Base-by-base conservation (phyloP, 306 rosid genomes). In the Quercus dentata region DNA sequence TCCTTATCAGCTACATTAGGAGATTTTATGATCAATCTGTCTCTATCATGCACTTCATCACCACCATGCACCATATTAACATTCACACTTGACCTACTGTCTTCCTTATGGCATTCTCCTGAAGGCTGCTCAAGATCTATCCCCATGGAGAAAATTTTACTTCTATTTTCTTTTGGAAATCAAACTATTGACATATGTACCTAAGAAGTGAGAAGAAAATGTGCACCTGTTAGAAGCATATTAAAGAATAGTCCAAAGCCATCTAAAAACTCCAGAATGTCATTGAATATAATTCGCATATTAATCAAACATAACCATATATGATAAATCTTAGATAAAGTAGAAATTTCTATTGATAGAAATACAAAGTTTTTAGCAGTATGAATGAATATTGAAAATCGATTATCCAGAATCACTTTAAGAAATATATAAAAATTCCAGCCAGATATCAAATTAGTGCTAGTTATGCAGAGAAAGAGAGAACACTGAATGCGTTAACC, bases 41-140 rank as follows among this genome's bases (percentile, higher is more conserved):
- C 72, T 31, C 73, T 51, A 69, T 11, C 28, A 78, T 19, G 18
- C 38, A 35, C 54, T 71, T 56, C 78, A 56, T 70, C 75, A 35
- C 72, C 63, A 62, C 74, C 65, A 64, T 74, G 78, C 63, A 21
- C 76, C 18, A 30, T 62, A 74, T 19, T 58, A 1, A 44, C 67
- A 76, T 76, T 65, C 80, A 75, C 72, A 52, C 70, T 70, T 51
- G 74, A 69, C 46, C 78, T 61, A 62, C 25, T 33, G 59, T 28
- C 78, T 65, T 79, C 78, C 51, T 19, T 72, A 44, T 67, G 74
- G 57, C 21, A 64, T 68, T 82, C 82, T 56, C 87, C 84, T 6
- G 75, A 83, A 63, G 79, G 70, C 74, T 33, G 85, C 28, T 80
- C 87, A 63, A 80, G 85, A 69, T 86, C 78, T 74, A 77, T 80